phyloP scores from a whole-genome alignment of 192 early-diverging fungal genomes.

The Backusella tarrabulga region DNA sequence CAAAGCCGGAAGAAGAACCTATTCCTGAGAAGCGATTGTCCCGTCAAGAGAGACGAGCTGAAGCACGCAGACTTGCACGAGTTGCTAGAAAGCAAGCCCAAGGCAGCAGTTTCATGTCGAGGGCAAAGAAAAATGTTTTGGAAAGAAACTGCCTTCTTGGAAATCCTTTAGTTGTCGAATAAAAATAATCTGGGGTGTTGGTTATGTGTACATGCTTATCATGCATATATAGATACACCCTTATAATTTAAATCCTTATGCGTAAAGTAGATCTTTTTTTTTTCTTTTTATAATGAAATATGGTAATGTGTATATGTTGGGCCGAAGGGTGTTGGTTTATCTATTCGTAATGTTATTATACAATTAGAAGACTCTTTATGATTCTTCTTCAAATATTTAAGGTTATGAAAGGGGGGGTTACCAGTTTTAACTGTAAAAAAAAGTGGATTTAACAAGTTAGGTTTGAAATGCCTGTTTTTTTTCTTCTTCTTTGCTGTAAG shows the following conservation, averaged over 20 bases:
- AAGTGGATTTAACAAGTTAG: background rate
- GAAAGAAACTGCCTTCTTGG: background rate
- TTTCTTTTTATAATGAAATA: background rate
- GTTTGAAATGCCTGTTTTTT: background rate
- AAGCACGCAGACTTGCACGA: background rate
- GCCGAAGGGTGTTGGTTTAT: background rate
- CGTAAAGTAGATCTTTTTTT: background rate
- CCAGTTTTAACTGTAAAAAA: background rate
- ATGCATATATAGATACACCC: background rate
- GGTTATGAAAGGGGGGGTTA: background rate
- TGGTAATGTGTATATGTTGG: background rate
- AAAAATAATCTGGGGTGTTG: background rate
- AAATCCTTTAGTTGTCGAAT: background rate
- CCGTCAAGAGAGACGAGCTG: slow-evolving; percentile 14
- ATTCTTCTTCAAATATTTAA: background rate
- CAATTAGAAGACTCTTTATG: background rate
- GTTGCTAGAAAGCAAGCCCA: slow-evolving; percentile 5
- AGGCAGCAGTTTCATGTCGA: background rate
- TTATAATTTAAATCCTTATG: background rate
- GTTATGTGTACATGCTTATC: background rate
- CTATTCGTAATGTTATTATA: background rate
- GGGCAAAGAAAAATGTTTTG: background rate
- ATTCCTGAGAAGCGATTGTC: slow-evolving; percentile 3
- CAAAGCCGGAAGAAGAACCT: background rate
- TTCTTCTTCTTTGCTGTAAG: background rate